These are phyloP conservation scores for Naganishia onofrii DNA, from an alignment of 768 basidiomycete genomes.

Conservation along the genomic window DNA sequence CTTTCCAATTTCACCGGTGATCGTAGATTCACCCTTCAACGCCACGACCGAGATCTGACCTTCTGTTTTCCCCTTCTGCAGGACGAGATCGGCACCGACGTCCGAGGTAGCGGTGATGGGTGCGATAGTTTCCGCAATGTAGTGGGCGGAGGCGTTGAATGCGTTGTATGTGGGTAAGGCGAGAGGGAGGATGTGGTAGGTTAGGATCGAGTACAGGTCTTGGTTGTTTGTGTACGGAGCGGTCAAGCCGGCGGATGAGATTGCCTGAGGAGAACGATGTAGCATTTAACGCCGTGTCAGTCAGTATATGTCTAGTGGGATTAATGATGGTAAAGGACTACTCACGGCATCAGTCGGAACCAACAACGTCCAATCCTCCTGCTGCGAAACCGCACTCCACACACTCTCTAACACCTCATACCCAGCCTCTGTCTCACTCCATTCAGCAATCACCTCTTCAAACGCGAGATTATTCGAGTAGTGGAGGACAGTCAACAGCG, in stretches of 20 bases:
- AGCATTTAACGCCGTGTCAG: too few species aligned
- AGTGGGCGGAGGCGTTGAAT: slow-evolving; percentile 17
- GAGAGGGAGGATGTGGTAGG: slow-evolving; percentile 30
- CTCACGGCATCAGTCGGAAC: slow-evolving; percentile 27
- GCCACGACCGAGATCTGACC: slow-evolving; percentile 19
- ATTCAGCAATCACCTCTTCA: slow-evolving; percentile 27
- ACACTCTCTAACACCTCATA: slow-evolving; percentile 30
- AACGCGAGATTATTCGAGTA: slow-evolving; percentile 26
- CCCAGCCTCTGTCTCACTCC: slow-evolving; percentile 27
- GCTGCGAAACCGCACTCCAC: slow-evolving; percentile 4
- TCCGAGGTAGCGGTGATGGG: slow-evolving; percentile 10
- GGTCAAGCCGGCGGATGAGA: slow-evolving; percentile 22
- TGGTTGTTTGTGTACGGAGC: slow-evolving; percentile 7
- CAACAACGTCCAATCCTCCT: slow-evolving; percentile 25
- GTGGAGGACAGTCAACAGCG: slow-evolving; percentile 29
- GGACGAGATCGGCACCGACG: slow-evolving; percentile 12
- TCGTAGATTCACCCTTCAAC: slow-evolving; percentile 16
- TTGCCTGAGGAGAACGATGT: slow-evolving; percentile 21
- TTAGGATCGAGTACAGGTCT: slow-evolving; percentile 30
- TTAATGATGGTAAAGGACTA: too few species aligned
- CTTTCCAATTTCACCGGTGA: background rate
- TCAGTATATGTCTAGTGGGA: too few species aligned
- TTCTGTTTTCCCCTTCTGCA: slow-evolving; percentile 12
- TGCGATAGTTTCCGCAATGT: slow-evolving; percentile 23
- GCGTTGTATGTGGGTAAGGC: slow-evolving; percentile 7